These are phyloP conservation scores for Colletotrichum costaricense DNA, from an alignment of 2,329 filamentous ascomycete genomes.

Conservation along the genomic window DNA sequence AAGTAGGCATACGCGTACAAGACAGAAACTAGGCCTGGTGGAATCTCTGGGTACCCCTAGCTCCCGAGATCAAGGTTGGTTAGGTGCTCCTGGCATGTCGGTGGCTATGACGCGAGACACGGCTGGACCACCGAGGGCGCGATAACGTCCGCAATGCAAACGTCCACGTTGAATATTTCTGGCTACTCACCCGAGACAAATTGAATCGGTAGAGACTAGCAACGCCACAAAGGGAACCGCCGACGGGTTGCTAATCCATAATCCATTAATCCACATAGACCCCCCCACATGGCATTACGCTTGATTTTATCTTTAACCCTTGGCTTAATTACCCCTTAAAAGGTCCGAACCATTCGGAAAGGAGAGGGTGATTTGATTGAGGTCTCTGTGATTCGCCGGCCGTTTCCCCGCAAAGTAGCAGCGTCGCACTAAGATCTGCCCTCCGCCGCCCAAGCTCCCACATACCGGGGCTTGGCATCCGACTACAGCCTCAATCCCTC, in stretches of 20 bases:
- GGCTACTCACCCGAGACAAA: background rate
- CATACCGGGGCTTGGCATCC: conserved; percentile 10
- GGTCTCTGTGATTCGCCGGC: background rate
- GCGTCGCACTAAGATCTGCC: conserved; percentile 2
- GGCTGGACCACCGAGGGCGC: background rate
- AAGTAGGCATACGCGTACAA: too few species aligned
- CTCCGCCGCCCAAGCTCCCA: conserved; percentile 12
- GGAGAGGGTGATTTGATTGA: conserved; percentile 1
- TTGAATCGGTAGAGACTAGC: background rate
- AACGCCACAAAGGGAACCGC: background rate
- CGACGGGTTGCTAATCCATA: background rate
- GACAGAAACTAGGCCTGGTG: too few species aligned
- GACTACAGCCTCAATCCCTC: conserved; percentile 5
- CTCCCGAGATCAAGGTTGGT: background rate
- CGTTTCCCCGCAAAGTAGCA: conserved; percentile 6
- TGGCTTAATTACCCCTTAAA: background rate
- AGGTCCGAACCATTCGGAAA: conserved; percentile 7
- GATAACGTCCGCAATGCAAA: background rate
- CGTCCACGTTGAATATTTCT: background rate
- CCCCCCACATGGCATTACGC: conserved; percentile 1
- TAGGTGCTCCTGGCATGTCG: background rate
- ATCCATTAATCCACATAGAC: background rate
- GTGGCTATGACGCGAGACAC: background rate
- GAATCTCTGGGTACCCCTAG: background rate
- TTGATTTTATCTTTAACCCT: conserved; percentile 12